phyloP scores from a whole-genome alignment of 2,329 filamentous ascomycete genomes.

The Tolypocladium amazonense region DNA sequence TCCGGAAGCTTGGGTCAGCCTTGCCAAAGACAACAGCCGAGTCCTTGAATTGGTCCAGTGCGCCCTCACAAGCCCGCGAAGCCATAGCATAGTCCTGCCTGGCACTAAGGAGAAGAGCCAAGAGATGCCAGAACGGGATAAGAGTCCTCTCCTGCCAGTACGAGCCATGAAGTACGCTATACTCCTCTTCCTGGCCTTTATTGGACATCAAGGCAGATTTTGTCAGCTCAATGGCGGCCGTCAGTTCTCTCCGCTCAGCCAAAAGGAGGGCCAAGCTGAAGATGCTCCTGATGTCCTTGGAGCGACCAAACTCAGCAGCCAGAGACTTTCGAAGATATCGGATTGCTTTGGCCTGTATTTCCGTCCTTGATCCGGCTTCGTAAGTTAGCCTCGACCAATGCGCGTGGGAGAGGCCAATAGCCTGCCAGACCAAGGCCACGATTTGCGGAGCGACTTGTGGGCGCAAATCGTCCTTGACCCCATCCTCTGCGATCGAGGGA shows the following conservation, averaged over 20 bases:
- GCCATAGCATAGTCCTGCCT: constrained; percentile 78
- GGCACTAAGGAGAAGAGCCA: constrained; percentile 76
- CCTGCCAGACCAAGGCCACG: constrained; percentile 66
- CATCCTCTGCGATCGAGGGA: constrained; percentile 16
- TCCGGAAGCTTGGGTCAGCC: constrained; percentile 44
- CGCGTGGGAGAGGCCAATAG: constrained; percentile 75
- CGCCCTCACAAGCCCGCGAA: constrained; percentile 74
- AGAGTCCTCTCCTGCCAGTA: constrained; percentile 54
- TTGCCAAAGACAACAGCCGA: constrained; percentile 59
- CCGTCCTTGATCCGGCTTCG: constrained; percentile 58
- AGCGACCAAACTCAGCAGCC: constrained; percentile 52
- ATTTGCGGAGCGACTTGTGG: constrained; percentile 44
- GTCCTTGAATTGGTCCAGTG: constrained; percentile 80
- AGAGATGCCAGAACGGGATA: constrained; percentile 83
- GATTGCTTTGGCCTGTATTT: constrained; percentile 69
- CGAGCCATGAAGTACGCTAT: constrained; percentile 32
- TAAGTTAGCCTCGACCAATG: constrained; percentile 80
- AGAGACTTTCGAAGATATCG: constrained; percentile 65
- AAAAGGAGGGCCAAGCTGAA: constrained; percentile 79
- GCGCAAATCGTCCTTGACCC: constrained; percentile 21
- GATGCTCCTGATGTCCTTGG: constrained; percentile 62
- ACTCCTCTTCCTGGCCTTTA: constrained; percentile 33
- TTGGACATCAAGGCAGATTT: constrained; percentile 62
- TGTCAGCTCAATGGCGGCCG: constrained; percentile 69
- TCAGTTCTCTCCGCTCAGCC: constrained; percentile 74